Conservation (phyloP, 1,139 yeast species). For the Nakaseomyces glabratus region DNA sequence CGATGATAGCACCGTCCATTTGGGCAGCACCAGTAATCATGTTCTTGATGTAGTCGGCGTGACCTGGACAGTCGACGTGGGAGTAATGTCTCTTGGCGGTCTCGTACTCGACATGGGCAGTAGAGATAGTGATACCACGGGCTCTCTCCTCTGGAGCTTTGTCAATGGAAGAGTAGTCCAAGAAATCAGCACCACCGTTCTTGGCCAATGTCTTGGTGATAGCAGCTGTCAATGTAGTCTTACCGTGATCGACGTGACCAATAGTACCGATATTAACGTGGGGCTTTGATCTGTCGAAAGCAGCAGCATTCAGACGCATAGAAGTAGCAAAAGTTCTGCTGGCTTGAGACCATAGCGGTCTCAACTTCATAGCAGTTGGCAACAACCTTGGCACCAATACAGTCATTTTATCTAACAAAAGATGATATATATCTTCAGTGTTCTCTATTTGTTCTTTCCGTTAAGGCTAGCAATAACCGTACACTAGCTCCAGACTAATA, state of each 20-base stretch:
- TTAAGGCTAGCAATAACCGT: too few relatives aligned
- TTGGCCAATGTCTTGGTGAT: constrained; percentile 88
- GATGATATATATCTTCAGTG: neutral
- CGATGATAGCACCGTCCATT: constrained; percentile 99
- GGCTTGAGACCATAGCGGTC: constrained; percentile 2
- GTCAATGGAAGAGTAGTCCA: constrained; percentile 90
- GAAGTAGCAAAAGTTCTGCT: constrained; percentile 5
- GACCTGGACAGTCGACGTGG: constrained; percentile 98
- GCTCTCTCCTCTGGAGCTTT: constrained; percentile 99
- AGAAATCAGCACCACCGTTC: constrained; percentile 85
- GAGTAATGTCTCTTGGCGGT: constrained; percentile 91
- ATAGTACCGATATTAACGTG: constrained; percentile 95
- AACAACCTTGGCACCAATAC: constrained; percentile 2
- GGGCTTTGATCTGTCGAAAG: constrained; percentile 83
- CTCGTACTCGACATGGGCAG: constrained; percentile 95
- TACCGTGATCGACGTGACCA: constrained; percentile 98
- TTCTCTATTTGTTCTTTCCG: neutral
- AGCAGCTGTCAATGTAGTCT: constrained; percentile 96
- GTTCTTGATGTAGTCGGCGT: constrained; percentile 96
- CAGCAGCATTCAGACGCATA: constrained; percentile 4
- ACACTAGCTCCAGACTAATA: too few relatives aligned
- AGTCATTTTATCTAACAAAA: too few relatives aligned
- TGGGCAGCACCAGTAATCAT: constrained; percentile 99
- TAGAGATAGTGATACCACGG: constrained; percentile 97
- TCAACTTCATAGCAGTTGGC: constrained; percentile 1